These are phyloP conservation scores for Actinomucor elegans DNA, from an alignment of 371 early-diverging fungal genomes.

Conservation along the genomic window DNA sequence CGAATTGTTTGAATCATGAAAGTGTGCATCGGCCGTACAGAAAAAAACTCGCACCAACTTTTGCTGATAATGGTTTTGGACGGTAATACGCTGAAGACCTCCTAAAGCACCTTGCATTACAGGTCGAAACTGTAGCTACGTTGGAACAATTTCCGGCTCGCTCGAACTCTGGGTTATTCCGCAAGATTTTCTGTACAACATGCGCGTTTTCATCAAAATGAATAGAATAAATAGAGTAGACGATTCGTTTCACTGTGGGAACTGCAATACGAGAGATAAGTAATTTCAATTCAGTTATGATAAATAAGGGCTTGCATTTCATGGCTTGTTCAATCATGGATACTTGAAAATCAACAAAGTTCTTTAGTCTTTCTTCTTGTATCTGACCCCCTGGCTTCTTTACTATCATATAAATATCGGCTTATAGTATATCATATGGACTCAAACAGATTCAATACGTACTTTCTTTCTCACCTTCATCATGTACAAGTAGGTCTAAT, in stretches of 20 bases:
- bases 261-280: slow-evolving; percentile 42
- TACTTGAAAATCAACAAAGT: slow-evolving; percentile 75
- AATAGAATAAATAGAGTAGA: slow-evolving; percentile 97
- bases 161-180: slow-evolving; percentile 52
- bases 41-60: too few species aligned
- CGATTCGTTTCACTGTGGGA: slow-evolving; percentile 74
- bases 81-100: too few species aligned
- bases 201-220: slow-evolving; percentile 96
- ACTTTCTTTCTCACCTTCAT: slow-evolving; percentile 39
- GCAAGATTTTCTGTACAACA: slow-evolving; percentile 75
- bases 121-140: too few species aligned
- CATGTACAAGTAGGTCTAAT: slow-evolving; percentile 80
- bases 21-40: too few species aligned
- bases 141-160: too few species aligned
- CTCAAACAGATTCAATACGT: too few species aligned
- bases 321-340: slow-evolving; percentile 70
- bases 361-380: slow-evolving; percentile 68
- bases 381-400: slow-evolving; percentile 22
- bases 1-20: too few species aligned
- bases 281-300: neutral
- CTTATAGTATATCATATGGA: too few species aligned
- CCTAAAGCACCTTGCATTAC: too few species aligned
- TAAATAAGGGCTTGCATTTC: slow-evolving; percentile 70
- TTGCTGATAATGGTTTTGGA: too few species aligned
- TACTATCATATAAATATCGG: neutral